Conservation (phyloP, 805 yeast species). For the Cyberlindnera amylophila region DNA sequence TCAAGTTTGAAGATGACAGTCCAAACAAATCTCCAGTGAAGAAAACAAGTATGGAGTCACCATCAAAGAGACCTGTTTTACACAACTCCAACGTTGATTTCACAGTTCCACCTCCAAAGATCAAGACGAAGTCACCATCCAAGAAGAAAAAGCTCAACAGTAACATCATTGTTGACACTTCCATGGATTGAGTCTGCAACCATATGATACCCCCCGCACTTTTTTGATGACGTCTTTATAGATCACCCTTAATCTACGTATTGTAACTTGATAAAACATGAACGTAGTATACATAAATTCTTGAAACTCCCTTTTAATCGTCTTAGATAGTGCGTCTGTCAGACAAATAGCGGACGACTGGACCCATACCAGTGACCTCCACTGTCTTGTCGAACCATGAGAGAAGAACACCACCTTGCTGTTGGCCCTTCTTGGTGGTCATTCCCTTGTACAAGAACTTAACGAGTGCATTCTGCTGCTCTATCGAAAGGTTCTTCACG, state of each 20-base stretch:
- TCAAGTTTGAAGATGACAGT: conserved; percentile 18
- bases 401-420: conserved; percentile 79
- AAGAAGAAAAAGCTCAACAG: conserved; percentile 18
- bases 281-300: conserved; percentile 5
- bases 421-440: conserved; percentile 72
- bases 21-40: conserved; percentile 7
- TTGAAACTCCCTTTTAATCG: too few relatives aligned
- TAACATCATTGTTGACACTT: conserved; percentile 9
- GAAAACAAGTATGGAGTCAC: conserved; percentile 9
- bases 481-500: conserved; percentile 53
- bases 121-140: conserved; percentile 15
- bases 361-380: conserved; percentile 81
- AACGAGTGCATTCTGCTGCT: conserved; percentile 71
- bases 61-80: conserved; percentile 14
- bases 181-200: conserved; percentile 10
- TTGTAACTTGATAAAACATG: too few relatives aligned
- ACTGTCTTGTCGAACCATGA: conserved; percentile 92
- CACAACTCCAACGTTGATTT: conserved; percentile 16
- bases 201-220: too few relatives aligned
- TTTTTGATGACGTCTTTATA: not conserved
- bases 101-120: conserved; percentile 9
- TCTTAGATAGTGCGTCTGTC: conserved; percentile 73
- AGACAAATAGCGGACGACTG: conserved; percentile 78
- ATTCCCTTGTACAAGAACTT: conserved; percentile 86
- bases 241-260: not conserved